Evolutionary conservation across 108 stramenopile genomes (phyloP), one percentile per base, ranked within the genome.

Genomic region (Schizochytrium sp.): DNA sequence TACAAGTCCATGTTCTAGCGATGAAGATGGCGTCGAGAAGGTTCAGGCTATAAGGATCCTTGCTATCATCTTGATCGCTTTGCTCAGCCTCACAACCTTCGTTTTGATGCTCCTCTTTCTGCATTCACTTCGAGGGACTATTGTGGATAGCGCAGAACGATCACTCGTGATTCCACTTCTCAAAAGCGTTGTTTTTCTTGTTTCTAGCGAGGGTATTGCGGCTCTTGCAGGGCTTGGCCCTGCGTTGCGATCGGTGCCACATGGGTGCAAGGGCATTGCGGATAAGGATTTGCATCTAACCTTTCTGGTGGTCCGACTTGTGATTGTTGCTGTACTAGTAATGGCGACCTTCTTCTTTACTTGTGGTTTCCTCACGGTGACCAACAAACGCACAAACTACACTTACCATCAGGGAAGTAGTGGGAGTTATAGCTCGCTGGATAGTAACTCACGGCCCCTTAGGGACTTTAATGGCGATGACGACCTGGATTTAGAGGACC

Each of bases 41-140:
- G 64, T 69, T 7, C 45, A 12, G 15, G 76, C 49, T 28, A n/a
- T 83, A n/a, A 42, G 5, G 15, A 28, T 53, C 15, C 47, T 83
- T 7, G 76, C 76, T 0, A 55, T 38, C 76, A n/a, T 49, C 0
- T 10, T 83, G 76, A 53, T 47, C 53, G 76, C 76, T 5, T 47
- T 83, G 47, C 47, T 49, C 3, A 15, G 10, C 15, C 45, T 83
- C 47, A 55, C 76, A 38, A 55, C 15, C 45, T 10, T 28, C 17
- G 76, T 55, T 38, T 42, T 83, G 15, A 5, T 83, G 12, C 47
- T 83, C 50, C 50, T 83, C 17, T 55, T 83, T 28, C 13, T 83
- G 1, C 76, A 83, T 40, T 83, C 76, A 40, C 76, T 83, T 49
- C 47, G 76, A 56, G 76, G 76, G 15, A 83, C 76, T 53, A 83